Percentiles rank a stretch among this genome's conserved stretches.
Conservation (phyloP, 2,329 filamentous ascomycete genomes). For the Fusarium sulawesiense region DNA sequence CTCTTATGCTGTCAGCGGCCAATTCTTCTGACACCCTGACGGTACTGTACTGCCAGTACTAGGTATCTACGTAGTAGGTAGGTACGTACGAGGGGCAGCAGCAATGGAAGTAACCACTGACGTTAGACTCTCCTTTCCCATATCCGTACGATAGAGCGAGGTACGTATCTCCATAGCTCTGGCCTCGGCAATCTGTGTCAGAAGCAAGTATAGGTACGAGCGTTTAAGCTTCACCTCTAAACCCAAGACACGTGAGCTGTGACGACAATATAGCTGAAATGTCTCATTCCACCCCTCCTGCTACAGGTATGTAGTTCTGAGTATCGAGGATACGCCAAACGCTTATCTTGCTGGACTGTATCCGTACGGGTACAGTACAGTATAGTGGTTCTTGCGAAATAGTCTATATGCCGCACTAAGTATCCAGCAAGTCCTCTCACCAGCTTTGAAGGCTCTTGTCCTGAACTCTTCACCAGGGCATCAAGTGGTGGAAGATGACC, state of each 20-base stretch:
- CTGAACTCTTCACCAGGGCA: neutral
- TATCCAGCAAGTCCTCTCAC: neutral
- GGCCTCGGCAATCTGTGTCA: slow-evolving; percentile 12
- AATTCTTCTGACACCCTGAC: too few relatives aligned
- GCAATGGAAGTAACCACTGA: neutral
- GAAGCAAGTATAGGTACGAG: slow-evolving; percentile 27
- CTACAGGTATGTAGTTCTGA: neutral
- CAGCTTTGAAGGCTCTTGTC: neutral
- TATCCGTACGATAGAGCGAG: neutral
- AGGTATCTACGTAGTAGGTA: too few relatives aligned
- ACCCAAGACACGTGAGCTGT: slow-evolving; percentile 34
- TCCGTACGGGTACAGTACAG: neutral
- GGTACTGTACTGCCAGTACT: too few relatives aligned
- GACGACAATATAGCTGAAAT: slow-evolving; percentile 26
- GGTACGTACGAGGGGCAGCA: slow-evolving; percentile 32
- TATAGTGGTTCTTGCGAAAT: neutral
- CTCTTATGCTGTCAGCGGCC: too few relatives aligned
- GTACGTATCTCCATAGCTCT: slow-evolving; percentile 27
- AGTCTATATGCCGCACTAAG: neutral
- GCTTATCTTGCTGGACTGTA: slow-evolving; percentile 8
- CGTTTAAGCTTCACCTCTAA: slow-evolving; percentile 5
- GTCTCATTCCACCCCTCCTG: slow-evolving; percentile 27
- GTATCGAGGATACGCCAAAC: slow-evolving; percentile 1
- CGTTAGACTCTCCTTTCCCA: neutral
- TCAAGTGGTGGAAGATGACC: slow-evolving; percentile 15